These are phyloP conservation scores for Orbilia brochopaga DNA, from an alignment of 2,329 filamentous ascomycete genomes.

Conservation along the genomic window DNA sequence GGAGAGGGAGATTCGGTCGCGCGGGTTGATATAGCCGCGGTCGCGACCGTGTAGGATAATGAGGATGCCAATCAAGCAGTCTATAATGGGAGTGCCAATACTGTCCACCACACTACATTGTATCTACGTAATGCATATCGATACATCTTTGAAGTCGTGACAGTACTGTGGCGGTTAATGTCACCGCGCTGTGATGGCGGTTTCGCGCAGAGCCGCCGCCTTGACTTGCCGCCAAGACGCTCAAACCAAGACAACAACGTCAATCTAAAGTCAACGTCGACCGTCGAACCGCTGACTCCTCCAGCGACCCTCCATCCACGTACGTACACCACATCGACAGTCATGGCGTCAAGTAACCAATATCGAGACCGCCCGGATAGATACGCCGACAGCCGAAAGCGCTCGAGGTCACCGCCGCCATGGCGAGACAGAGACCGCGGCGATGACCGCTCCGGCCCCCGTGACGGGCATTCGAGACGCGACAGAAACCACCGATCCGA, in stretches of 20 bases:
- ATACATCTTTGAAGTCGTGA: background rate
- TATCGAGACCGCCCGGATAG: slow-evolving; percentile 43
- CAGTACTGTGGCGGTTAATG: background rate
- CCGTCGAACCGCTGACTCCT: background rate
- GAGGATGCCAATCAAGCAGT: too few species aligned
- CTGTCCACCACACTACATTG: too few species aligned
- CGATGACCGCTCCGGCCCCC: slow-evolving; percentile 4
- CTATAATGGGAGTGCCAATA: too few species aligned
- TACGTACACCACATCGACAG: slow-evolving; percentile 14
- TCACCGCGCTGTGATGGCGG: background rate
- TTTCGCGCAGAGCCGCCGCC: slow-evolving; percentile 38
- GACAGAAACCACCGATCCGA: slow-evolving; percentile 23
- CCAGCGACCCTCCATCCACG: background rate
- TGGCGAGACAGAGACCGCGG: slow-evolving; percentile 37
- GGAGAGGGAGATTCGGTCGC: slow-evolving; percentile 54
- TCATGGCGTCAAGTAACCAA: slow-evolving; percentile 46
- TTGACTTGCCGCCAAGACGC: slow-evolving; percentile 22
- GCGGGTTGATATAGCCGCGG: slow-evolving; percentile 43
- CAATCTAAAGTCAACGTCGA: slow-evolving; percentile 16
- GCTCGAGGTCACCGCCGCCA: slow-evolving; percentile 42
- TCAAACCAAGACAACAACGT: slow-evolving; percentile 18
- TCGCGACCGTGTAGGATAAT: background rate
- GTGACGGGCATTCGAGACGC: slow-evolving; percentile 28
- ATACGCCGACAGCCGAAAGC: slow-evolving; percentile 38
- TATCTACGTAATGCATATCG: too few species aligned